Evolutionary conservation across 192 early-diverging fungal genomes (phyloP).

Genomic region (Coemansia aciculifera): DNA sequence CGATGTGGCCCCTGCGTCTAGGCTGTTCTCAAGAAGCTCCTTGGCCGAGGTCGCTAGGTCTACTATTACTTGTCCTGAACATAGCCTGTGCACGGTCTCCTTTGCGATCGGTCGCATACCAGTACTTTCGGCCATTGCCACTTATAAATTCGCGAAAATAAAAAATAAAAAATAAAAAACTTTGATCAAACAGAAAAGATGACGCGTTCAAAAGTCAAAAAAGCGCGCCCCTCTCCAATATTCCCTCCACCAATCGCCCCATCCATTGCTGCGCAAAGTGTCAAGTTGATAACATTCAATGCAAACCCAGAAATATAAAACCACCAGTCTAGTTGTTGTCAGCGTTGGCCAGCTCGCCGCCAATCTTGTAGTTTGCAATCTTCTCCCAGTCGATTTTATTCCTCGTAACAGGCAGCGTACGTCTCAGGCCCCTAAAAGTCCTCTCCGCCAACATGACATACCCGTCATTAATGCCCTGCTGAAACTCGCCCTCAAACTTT

Average conservation of each 20-base stretch:
- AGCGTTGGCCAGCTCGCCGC: slow-evolving; percentile 38
- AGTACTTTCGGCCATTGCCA: not conserved
- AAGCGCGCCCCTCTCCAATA: not conserved
- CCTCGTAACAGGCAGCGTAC: slow-evolving; percentile 87
- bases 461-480: slow-evolving; percentile 79
- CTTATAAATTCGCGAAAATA: not conserved
- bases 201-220: not conserved
- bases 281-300: not conserved
- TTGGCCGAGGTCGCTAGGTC: slow-evolving; percentile 84
- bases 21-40: slow-evolving; percentile 92
- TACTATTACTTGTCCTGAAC: slow-evolving; percentile 86
- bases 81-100: slow-evolving; percentile 74
- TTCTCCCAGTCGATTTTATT: slow-evolving; percentile 95
- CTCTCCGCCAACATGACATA: slow-evolving; percentile 79
- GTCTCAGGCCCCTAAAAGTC: slow-evolving; percentile 88
- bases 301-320: not conserved
- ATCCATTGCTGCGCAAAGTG: not conserved
- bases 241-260: not conserved
- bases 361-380: slow-evolving; percentile 52
- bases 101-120: slow-evolving; percentile 28
- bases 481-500: slow-evolving; percentile 74
- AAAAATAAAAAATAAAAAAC: not conserved
- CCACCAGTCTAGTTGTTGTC: slow-evolving; percentile 12
- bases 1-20: slow-evolving; percentile 82
- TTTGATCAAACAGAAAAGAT: not conserved